Base-by-base conservation (phyloP, 1,284 basidiomycete species). In the Cutaneotrichosporon sp. region DNA sequence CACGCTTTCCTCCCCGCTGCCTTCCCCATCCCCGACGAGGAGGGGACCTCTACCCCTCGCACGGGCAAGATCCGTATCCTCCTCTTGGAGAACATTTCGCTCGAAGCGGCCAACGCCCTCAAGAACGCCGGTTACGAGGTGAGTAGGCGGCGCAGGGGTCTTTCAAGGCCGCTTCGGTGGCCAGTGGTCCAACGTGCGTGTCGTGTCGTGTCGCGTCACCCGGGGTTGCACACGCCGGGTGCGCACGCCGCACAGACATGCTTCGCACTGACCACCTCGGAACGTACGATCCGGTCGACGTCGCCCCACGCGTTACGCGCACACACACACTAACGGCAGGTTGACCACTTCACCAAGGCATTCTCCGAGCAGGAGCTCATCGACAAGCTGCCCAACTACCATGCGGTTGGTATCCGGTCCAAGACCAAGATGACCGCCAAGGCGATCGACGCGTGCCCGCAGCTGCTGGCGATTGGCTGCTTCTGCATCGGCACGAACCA, bases 401-500 rank as follows among this genome's bases (percentile, higher is more conserved):
- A 97, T 72, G 94, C 87, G 55, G 85, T 98, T 63, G 94, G 94
- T 59, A 98, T 98, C 74, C 85, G 94, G 50, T 90, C 87, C 79
- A 98, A 98, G 78, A 98, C 96, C 53, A 96, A 89, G 77, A 88
- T 98, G 63, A 97, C 94, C 2, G 82, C 86, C 53, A 84, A 84
- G 42, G 88, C 97, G 22, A 84, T 98, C 70, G 85, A 88, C 65
- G 87, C 88, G 26, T 88, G 88, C 21, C 77, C 83, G 45, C 89
- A 89, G 90, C 86, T 99, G 39, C 81, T 98, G 14, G 90, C 87
- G 66, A 91, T 98, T 60, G 96, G 96, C 38, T 99, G 96, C 77
- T 99, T 99, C 84, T 99, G 96, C 78, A 99, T 99, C 67, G 96
- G 96, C 54, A 94, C 92, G 58, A 98, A 98, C 77, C 96, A 98